A percentile compares a stretch with the other conserved stretches of the same genome.
phyloP scores from a whole-genome alignment of 805 yeast genomes.

The Metahyphopichia silvanorum region DNA sequence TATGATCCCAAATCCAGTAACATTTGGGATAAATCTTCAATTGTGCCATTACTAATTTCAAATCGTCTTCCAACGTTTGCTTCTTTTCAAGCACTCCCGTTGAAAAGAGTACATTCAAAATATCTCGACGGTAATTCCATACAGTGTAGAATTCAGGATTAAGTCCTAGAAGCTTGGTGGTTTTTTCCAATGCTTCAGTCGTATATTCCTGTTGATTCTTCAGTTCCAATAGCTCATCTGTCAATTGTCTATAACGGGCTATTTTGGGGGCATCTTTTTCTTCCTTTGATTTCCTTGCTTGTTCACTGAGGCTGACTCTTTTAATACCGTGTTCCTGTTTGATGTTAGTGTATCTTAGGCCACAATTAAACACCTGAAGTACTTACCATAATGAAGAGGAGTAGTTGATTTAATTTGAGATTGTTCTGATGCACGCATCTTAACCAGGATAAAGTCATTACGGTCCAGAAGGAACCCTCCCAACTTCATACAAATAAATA shows the following conservation, averaged over 20 bases:
- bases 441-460: too few relatives aligned
- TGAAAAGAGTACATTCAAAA: slow-evolving; percentile 37
- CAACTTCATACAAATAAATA: too few relatives aligned
- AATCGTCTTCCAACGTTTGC: slow-evolving; percentile 48
- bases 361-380: too few relatives aligned
- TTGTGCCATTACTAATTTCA: slow-evolving; percentile 55
- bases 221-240: slow-evolving; percentile 37
- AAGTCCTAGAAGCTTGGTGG: slow-evolving; percentile 54
- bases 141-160: slow-evolving; percentile 88
- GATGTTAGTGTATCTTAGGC: slow-evolving; percentile 11
- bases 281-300: slow-evolving; percentile 49
- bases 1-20: slow-evolving; percentile 96
- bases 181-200: slow-evolving; percentile 43
- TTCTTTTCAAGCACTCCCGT: slow-evolving; percentile 7
- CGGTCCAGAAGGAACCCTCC: too few relatives aligned
- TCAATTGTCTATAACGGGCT: slow-evolving; percentile 47
- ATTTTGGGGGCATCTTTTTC: slow-evolving; percentile 63
- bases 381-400: too few relatives aligned
- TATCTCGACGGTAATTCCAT: slow-evolving; percentile 88
- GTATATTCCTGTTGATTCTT: slow-evolving; percentile 15
- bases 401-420: too few relatives aligned
- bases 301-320: slow-evolving; percentile 53
- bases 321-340: slow-evolving; percentile 67
- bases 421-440: too few relatives aligned
- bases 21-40: slow-evolving; percentile 77